phyloP scores from a whole-genome alignment of 129 eudicot species.

The Dittrichia graveolens region DNA sequence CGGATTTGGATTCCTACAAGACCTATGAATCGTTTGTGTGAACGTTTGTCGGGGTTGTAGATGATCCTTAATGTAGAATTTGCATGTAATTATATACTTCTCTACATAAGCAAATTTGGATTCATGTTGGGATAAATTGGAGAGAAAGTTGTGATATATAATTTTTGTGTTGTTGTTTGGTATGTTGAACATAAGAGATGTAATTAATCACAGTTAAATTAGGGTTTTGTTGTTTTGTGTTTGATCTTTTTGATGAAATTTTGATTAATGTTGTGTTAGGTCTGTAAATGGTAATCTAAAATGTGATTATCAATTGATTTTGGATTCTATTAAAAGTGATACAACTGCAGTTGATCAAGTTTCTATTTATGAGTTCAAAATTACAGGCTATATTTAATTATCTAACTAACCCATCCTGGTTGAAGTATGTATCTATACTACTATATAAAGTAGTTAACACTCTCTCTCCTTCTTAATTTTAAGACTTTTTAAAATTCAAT shows the following conservation, averaged over 20 bases:
- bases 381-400: too few species aligned
- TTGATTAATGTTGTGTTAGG: neutral
- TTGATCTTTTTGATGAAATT: conserved; percentile 5
- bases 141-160: conserved; percentile 18
- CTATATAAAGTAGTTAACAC: too few species aligned
- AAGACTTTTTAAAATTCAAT: too few species aligned
- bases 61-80: conserved; percentile 25
- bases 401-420: too few species aligned
- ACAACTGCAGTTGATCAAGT: too few species aligned
- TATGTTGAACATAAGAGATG: conserved; percentile 31
- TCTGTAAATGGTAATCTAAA: neutral
- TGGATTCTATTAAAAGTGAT: too few species aligned
- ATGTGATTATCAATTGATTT: too few species aligned
- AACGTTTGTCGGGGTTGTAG: conserved; percentile 8
- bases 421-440: too few species aligned
- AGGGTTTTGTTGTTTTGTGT: conserved; percentile 14
- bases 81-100: conserved; percentile 34
- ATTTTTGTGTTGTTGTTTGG: conserved; percentile 27
- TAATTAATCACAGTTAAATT: conserved; percentile 27
- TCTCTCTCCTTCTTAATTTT: too few species aligned
- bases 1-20: conserved; percentile 18
- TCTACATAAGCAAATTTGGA: conserved; percentile 38
- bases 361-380: too few species aligned
- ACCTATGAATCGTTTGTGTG: conserved; percentile 18
- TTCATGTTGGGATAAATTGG: conserved; percentile 24